Percentiles rank a stretch among this genome's conserved stretches.
These are phyloP conservation scores for Plicaturopsis crispa DNA, from an alignment of 768 basidiomycete genomes.

Conservation along the genomic window DNA sequence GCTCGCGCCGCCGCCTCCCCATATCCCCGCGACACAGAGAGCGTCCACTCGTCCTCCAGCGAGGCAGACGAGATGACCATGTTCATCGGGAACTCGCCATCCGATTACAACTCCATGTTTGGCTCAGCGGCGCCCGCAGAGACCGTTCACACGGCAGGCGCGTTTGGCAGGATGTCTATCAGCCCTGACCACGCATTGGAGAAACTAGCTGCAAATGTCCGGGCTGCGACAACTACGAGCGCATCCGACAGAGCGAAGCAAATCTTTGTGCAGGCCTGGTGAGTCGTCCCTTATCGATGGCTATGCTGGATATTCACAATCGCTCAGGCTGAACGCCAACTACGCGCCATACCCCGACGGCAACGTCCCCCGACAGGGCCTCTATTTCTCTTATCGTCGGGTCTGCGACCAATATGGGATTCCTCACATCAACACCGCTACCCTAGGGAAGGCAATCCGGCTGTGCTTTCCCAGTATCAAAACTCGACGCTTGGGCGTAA, in stretches of 20 bases:
- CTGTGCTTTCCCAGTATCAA: slow-evolving; percentile 93
- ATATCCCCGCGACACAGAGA: slow-evolving; percentile 80
- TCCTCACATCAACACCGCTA: slow-evolving; percentile 93
- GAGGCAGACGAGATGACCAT: slow-evolving; percentile 85
- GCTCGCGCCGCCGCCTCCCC: slow-evolving; percentile 78
- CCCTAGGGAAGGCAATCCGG: slow-evolving; percentile 90
- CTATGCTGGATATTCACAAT: slow-evolving; percentile 4
- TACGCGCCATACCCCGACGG: slow-evolving; percentile 90
- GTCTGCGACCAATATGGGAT: slow-evolving; percentile 91
- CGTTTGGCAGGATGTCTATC: slow-evolving; percentile 73
- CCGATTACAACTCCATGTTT: slow-evolving; percentile 68
- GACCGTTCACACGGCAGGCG: slow-evolving; percentile 58
- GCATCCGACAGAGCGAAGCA: slow-evolving; percentile 89
- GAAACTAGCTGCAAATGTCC: slow-evolving; percentile 81
- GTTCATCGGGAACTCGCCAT: slow-evolving; percentile 49
- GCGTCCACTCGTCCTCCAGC: slow-evolving; percentile 80
- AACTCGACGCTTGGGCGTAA: slow-evolving; percentile 84
- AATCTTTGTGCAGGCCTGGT: slow-evolving; percentile 93
- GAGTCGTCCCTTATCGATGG: slow-evolving; percentile 20
- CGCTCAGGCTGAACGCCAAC: slow-evolving; percentile 71
- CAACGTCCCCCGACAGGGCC: slow-evolving; percentile 88
- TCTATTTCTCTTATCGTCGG: slow-evolving; percentile 88
- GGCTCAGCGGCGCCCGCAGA: slow-evolving; percentile 36
- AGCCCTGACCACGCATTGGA: slow-evolving; percentile 74
- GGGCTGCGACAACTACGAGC: slow-evolving; percentile 84